These are phyloP conservation scores for Trichoderma sp. DNA, from an alignment of 2,329 filamentous ascomycete species.

Conservation along the genomic window DNA sequence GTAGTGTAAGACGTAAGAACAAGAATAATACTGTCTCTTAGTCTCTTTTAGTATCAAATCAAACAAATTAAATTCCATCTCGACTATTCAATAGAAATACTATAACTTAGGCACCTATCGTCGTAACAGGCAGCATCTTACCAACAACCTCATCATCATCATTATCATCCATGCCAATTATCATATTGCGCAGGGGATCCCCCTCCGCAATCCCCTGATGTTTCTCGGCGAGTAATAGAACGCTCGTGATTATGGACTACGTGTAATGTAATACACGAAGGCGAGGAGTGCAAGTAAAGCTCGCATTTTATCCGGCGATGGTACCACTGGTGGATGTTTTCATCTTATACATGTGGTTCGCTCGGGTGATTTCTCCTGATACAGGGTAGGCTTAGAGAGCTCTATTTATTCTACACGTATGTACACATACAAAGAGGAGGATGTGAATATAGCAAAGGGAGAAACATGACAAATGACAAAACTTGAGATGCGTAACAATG, in stretches of 20 bases:
- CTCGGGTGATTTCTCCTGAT: no score
- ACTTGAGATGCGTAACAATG: no score
- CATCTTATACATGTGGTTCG: no score
- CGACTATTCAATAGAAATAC: neutral
- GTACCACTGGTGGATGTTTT: neutral
- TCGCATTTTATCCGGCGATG: neutral
- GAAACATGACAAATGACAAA: no score
- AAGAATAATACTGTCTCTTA: neutral
- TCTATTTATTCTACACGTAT: neutral
- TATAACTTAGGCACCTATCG: neutral
- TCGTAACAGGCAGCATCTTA: neutral
- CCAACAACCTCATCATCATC: conserved; percentile 3
- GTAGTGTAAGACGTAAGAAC: neutral
- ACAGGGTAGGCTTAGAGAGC: neutral
- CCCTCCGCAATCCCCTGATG: neutral
- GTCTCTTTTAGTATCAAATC: neutral
- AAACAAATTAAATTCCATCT: neutral
- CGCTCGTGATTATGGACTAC: no score
- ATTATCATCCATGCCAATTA: neutral
- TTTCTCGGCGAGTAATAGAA: no score
- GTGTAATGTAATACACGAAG: neutral
- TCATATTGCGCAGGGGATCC: neutral
- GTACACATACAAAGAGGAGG: no score
- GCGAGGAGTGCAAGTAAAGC: neutral
- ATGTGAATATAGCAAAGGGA: no score